These are phyloP conservation scores for Gastrodia elata DNA, from an alignment of 106 monocot genomes.

Conservation along the genomic window DNA sequence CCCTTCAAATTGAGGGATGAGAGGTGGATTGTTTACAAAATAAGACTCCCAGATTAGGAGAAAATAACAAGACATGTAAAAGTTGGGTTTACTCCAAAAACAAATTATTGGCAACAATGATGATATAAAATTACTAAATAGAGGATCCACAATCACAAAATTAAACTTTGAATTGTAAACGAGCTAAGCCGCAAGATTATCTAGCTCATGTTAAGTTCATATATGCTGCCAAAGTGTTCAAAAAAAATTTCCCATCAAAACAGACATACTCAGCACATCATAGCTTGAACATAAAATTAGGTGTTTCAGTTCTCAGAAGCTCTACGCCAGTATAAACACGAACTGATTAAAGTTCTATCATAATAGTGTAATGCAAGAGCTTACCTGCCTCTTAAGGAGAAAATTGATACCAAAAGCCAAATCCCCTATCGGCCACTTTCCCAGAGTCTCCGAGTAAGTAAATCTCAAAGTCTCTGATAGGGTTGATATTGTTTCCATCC, in stretches of 20 bases:
- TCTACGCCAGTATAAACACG: neutral
- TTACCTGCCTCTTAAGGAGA: slow-evolving; percentile 89
- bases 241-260: neutral
- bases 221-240: neutral
- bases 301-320: neutral
- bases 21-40: too few relatives aligned
- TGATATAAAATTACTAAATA: too few relatives aligned
- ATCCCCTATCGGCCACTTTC: slow-evolving; percentile 96
- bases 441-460: slow-evolving; percentile 92
- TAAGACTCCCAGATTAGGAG: too few relatives aligned
- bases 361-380: slow-evolving; percentile 1
- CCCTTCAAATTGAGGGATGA: too few relatives aligned
- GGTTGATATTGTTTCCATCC: slow-evolving; percentile 90
- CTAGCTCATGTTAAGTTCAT: neutral
- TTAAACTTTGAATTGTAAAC: too few relatives aligned
- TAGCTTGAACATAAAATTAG: neutral
- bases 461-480: slow-evolving; percentile 94
- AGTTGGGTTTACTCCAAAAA: too few relatives aligned
- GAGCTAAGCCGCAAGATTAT: too few relatives aligned
- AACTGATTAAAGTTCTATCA: slow-evolving; percentile 1
- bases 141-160: too few relatives aligned
- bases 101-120: too few relatives aligned
- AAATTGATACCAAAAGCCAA: slow-evolving; percentile 91
- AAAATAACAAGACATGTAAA: too few relatives aligned
- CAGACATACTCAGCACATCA: neutral